phyloP scores from a whole-genome alignment of 2,329 filamentous ascomycete species.

The Pseudogymnoascus sp. region DNA sequence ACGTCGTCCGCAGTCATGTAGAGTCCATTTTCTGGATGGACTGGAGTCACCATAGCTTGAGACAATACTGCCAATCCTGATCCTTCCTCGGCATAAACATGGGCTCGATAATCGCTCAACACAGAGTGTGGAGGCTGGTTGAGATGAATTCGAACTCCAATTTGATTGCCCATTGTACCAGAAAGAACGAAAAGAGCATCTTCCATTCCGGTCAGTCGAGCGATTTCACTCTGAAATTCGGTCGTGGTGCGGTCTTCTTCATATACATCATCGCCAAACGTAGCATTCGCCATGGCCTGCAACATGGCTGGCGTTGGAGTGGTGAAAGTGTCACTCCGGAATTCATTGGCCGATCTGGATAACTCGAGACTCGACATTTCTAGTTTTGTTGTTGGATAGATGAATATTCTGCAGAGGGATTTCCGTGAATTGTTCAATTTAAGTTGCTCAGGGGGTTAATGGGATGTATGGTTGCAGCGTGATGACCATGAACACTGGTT shows the following conservation, averaged over 20 bases:
- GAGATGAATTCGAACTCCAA: conserved; percentile 71
- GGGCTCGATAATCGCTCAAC: conserved; percentile 69
- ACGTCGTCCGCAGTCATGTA: conserved; percentile 53
- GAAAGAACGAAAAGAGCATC: conserved; percentile 75
- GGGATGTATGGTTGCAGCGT: not conserved
- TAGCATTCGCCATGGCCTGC: conserved; percentile 64
- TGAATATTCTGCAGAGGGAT: not conserved
- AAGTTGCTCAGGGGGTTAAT: not conserved
- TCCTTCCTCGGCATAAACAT: conserved; percentile 64
- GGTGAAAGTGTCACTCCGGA: conserved; percentile 56
- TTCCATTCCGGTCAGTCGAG: conserved; percentile 66
- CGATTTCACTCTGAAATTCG: conserved; percentile 66
- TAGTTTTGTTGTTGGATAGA: not conserved
- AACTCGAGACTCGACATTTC: not conserved
- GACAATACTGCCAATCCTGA: conserved; percentile 62
- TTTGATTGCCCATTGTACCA: conserved; percentile 91
- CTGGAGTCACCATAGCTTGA: conserved; percentile 60
- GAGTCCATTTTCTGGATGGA: conserved; percentile 62
- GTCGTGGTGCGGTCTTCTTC: conserved; percentile 73
- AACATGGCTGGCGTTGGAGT: conserved; percentile 78
- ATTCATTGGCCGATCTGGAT: conserved; percentile 18
- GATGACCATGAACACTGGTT: not conserved
- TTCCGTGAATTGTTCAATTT: not conserved
- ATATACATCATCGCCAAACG: conserved; percentile 78
- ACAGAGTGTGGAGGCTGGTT: conserved; percentile 73